phyloP scores from a whole-genome alignment of 108 stramenopile species.

The Conticribra guillardii region DNA sequence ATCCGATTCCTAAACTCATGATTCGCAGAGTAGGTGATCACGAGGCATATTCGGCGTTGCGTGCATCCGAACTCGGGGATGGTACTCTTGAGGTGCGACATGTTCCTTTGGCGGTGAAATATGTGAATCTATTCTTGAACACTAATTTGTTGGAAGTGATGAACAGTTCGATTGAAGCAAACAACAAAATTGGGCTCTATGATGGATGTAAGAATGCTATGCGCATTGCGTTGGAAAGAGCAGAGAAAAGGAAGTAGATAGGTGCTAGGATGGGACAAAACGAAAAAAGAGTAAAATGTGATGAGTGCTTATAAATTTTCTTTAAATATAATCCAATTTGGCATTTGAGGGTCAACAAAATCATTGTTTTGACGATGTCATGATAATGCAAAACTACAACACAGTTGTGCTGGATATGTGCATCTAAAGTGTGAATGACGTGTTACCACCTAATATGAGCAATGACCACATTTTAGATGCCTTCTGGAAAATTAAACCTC shows the following conservation, averaged over 20 bases:
- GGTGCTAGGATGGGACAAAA: too few species aligned
- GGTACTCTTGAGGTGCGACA: conserved; percentile 88
- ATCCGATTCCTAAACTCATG: conserved; percentile 89
- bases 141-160: conserved; percentile 70
- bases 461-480: too few species aligned
- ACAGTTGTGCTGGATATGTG: too few species aligned
- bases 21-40: conserved; percentile 94
- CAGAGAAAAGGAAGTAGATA: conserved; percentile 1
- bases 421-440: too few species aligned
- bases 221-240: conserved; percentile 57
- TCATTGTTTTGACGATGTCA: too few species aligned
- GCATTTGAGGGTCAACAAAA: too few species aligned
- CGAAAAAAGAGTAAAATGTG: too few species aligned
- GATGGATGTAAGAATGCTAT: conserved; percentile 88
- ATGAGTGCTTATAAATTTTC: too few species aligned
- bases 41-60: conserved; percentile 87
- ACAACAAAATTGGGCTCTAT: conserved; percentile 82
- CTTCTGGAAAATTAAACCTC: too few species aligned
- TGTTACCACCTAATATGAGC: too few species aligned
- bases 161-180: conserved; percentile 76
- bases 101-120: conserved; percentile 65
- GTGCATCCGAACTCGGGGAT: conserved; percentile 87
- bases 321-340: too few species aligned
- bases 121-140: conserved; percentile 73
- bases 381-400: too few species aligned